phyloP scores from a whole-genome alignment of 805 yeast species.

The Brettanomyces sp. region DNA sequence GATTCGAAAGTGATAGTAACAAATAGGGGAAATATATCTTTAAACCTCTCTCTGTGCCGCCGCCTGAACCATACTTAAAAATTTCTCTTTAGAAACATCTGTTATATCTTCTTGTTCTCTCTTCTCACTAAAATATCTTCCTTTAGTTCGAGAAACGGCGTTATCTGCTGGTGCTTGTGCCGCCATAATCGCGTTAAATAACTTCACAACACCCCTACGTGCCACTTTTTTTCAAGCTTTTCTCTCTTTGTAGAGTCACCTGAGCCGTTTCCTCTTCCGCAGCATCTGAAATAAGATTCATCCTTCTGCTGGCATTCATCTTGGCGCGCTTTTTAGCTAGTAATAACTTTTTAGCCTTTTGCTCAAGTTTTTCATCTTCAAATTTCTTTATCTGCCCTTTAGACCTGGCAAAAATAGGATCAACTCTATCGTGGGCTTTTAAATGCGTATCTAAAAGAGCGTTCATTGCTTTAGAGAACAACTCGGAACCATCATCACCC shows the following conservation, averaged over 20 bases:
- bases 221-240: constrained; percentile 62
- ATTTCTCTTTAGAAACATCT: constrained; percentile 82
- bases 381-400: constrained; percentile 62
- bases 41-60: constrained; percentile 42
- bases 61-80: constrained; percentile 77
- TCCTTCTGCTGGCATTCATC: constrained; percentile 59
- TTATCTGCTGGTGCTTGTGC: constrained; percentile 39
- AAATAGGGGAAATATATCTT: no score
- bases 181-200: constrained; percentile 29
- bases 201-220: constrained; percentile 24
- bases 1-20: no score
- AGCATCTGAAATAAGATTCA: constrained; percentile 48
- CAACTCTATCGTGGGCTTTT: constrained; percentile 81
- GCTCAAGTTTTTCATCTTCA: constrained; percentile 74
- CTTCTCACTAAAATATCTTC: constrained; percentile 24
- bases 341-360: constrained; percentile 67
- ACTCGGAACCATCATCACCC: constrained; percentile 57
- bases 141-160: neutral
- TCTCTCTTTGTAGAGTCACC: constrained; percentile 40
- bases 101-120: constrained; percentile 53
- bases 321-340: constrained; percentile 61
- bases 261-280: constrained; percentile 48
- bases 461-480: constrained; percentile 73
- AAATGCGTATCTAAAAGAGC: constrained; percentile 78
- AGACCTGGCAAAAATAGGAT: constrained; percentile 82